Evolutionary conservation across 1,284 basidiomycete genomes (phyloP).

Genomic region (Austroboletus novae-zelandiae): DNA sequence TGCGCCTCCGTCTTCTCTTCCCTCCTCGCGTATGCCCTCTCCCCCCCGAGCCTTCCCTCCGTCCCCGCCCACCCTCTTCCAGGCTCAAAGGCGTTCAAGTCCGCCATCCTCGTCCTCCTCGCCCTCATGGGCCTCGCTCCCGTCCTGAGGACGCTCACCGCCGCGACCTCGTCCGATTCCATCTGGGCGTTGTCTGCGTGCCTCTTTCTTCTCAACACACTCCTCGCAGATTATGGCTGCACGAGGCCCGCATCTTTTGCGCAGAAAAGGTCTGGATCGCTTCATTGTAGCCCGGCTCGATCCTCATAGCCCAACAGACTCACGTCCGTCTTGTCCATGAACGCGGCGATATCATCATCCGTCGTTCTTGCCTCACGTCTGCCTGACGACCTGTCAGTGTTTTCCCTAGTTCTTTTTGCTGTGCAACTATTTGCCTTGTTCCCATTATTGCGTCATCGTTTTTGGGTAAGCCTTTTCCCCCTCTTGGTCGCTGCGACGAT

Average conservation of each 20-base stretch:
- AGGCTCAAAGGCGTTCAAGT: constrained; percentile 71
- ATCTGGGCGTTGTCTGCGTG: constrained; percentile 88
- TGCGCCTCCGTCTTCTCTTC: constrained; percentile 65
- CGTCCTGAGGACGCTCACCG: constrained; percentile 87
- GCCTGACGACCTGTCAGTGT: constrained; percentile 81
- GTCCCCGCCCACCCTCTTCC: constrained; percentile 8
- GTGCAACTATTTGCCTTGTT: constrained; percentile 85
- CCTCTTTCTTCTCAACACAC: constrained; percentile 61
- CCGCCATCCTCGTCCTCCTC: constrained; percentile 82
- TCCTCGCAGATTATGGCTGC: constrained; percentile 66
- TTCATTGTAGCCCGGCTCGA: constrained; percentile 14
- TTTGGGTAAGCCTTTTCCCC: constrained; percentile 56
- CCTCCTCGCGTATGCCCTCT: constrained; percentile 56
- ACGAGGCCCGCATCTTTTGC: constrained; percentile 29
- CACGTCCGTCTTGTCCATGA: constrained; percentile 89
- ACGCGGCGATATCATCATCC: constrained; percentile 91
- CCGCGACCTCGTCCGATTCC: constrained; percentile 93
- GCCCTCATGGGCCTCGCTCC: constrained; percentile 89
- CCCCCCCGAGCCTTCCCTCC: constrained; percentile 37
- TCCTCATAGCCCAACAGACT: constrained; percentile 51
- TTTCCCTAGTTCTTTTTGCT: constrained; percentile 86
- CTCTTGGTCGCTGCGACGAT: constrained; percentile 17
- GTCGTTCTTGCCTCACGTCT: constrained; percentile 94
- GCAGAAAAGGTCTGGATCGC: constrained; percentile 38
- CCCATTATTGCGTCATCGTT: constrained; percentile 75